Evolutionary conservation across 1,284 basidiomycete species (phyloP), one percentile per base, ranked within the genome.

Genomic region (Prillingera fragicola): DNA sequence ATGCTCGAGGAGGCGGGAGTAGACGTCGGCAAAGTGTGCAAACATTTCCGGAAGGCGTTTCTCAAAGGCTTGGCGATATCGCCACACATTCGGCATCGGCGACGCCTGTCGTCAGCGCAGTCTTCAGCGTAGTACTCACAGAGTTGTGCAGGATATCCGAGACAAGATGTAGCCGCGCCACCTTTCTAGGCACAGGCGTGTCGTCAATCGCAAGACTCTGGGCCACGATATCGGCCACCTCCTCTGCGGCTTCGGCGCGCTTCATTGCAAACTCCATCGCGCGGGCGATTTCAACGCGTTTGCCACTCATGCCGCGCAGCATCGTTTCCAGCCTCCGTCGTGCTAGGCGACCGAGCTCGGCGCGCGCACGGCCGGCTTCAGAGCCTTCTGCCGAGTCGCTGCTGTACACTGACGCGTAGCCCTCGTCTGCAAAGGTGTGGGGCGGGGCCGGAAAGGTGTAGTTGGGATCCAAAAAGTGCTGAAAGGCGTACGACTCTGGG

Each of bases 111-210:
- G 43, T 36, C 5, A 45, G 35, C 29, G 38, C 8, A 21, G 14
- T 17, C 8, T 26, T 3, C 9, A 22, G 4, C 6, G 18, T 8
- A 17, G 1, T 0, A 52, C 66, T 32, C 29, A 68, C 91, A 3
- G 88, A 90, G 67, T 98, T 99, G 74, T 97, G 91, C 22, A 99
- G 77, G 52, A 99, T 95, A 63, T 99, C 95, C 60, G 91, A 96
- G 42, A 98, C 87, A 35, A 96, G 79, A 71, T 96, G 84, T 21
- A 99, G 79, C 8, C 95, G 82, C 6, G 95, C 89, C 37, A 98
- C 80, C 68, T 99, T 99, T 54, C 92, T 82, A 27, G 95, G 92
- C 10, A 98, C 85, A 1, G 95, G 84, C 0, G 95, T 98, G 14
- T 79, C 75, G 47, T 90, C 86, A 12, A 94, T 81, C 22, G 85